A percentile compares a stretch with the other conserved stretches of the same genome.
Evolutionary conservation across 1,139 yeast genomes (phyloP).

Genomic region (Eremothecium sinecaudum): DNA sequence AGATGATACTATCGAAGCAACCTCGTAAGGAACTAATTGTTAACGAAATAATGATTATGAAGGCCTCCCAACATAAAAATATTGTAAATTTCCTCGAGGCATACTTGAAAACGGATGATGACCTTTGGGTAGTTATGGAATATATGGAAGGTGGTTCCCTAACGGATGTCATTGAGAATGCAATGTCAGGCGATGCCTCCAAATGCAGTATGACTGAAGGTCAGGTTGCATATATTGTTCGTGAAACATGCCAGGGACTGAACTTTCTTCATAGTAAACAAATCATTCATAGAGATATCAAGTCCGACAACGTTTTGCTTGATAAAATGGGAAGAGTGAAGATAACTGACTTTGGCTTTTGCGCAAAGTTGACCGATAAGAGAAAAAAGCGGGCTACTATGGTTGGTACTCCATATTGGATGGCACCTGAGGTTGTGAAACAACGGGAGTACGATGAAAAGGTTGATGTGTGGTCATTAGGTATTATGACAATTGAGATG

Average conservation of each 20-base stretch:
- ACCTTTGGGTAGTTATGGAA: conserved; percentile 89
- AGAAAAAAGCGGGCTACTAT: conserved; percentile 91
- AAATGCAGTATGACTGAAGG: conserved; percentile 44
- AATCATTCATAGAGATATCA: conserved; percentile 92
- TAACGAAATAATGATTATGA: conserved; percentile 92
- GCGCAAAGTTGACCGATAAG: conserved; percentile 91
- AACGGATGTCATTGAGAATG: conserved; percentile 80
- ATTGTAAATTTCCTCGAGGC: conserved; percentile 91
- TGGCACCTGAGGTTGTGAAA: conserved; percentile 98
- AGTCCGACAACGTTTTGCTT: conserved; percentile 84
- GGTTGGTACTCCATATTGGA: conserved; percentile 99
- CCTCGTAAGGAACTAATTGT: conserved; percentile 91
- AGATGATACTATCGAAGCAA: conserved; percentile 88
- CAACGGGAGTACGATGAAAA: conserved; percentile 94
- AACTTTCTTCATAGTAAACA: conserved; percentile 85
- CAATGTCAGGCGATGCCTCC: conserved; percentile 36
- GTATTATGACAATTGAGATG: conserved; percentile 98
- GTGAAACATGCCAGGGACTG: conserved; percentile 84
- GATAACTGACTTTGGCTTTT: conserved; percentile 95
- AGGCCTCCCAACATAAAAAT: conserved; percentile 81
- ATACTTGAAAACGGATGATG: conserved; percentile 55
- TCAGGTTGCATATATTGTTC: conserved; percentile 85
- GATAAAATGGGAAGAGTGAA: conserved; percentile 85
- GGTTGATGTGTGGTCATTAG: conserved; percentile 96
- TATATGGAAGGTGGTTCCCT: conserved; percentile 86